phyloP scores from a whole-genome alignment of 352 stramenopile species.

The Phytopythium sindhum region DNA sequence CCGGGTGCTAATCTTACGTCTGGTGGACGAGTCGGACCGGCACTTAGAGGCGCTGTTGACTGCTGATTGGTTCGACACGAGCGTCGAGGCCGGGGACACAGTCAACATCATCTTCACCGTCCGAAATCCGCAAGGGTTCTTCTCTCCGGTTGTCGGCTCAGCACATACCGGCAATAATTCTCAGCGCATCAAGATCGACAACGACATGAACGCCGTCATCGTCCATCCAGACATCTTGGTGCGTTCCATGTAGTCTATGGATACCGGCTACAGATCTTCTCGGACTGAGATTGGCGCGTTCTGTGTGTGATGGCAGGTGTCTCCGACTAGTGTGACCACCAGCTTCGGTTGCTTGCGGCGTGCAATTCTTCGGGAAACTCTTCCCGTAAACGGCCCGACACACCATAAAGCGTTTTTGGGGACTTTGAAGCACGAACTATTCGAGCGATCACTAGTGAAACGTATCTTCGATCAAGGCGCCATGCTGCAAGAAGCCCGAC shows the following conservation, averaged over 20 bases:
- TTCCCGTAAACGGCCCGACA: slow-evolving; percentile 56
- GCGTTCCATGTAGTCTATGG: slow-evolving; percentile 3
- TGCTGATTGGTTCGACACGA: slow-evolving; percentile 80
- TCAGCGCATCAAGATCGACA: slow-evolving; percentile 41
- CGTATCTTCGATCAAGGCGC: slow-evolving; percentile 23
- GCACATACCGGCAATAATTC: background rate
- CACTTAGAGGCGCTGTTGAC: slow-evolving; percentile 53
- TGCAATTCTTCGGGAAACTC: slow-evolving; percentile 61
- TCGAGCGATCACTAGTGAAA: slow-evolving; percentile 53
- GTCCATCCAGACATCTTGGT: slow-evolving; percentile 79
- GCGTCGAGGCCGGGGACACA: slow-evolving; percentile 65
- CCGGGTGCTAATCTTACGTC: slow-evolving; percentile 45
- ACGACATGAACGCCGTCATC: slow-evolving; percentile 56
- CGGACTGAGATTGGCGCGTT: background rate
- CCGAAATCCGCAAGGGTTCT: slow-evolving; percentile 36
- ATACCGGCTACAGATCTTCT: background rate
- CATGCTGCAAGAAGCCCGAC: slow-evolving; percentile 37
- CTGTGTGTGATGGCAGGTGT: slow-evolving; percentile 43
- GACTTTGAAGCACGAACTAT: slow-evolving; percentile 84
- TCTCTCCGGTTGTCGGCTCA: slow-evolving; percentile 24
- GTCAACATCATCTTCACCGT: slow-evolving; percentile 80
- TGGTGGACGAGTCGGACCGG: slow-evolving; percentile 66
- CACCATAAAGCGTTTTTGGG: slow-evolving; percentile 63
- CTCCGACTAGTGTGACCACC: slow-evolving; percentile 74
- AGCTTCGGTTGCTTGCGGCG: slow-evolving; percentile 71